Base-by-base conservation (phyloP, 2,329 filamentous ascomycete genomes). In the Emmonsia crescens region DNA sequence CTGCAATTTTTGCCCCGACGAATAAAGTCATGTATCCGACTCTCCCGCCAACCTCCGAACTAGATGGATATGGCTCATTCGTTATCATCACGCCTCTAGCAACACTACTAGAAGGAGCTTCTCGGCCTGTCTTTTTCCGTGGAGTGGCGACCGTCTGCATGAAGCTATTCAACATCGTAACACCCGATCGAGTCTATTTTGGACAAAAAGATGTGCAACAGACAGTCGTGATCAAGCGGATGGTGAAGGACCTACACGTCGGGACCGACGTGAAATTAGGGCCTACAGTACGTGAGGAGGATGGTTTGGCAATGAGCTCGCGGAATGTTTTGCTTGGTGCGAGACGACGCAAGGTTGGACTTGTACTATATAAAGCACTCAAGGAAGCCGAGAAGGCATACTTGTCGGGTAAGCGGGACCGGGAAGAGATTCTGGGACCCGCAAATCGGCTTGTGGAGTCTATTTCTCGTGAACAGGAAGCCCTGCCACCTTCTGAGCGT, bases 121-220 rank as follows among this genome's bases (percentile, higher is more conserved):
- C 87, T 54, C 81, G 94, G 19, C 94, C 94, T 2, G 95, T 95
- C 51, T 99, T 99, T 76, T 99, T 99, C 77, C 83, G 94, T 57
- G 94, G 94, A 46, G 94, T 99, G 40, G 92, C 94, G 24, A 99
- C 94, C 1, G 88, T 99, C 1, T 96, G 92, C 78, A 94, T 93
- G 84, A 99, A 95, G 76, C 77, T 95, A 16, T 93, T 95, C 77
- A 92, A 92, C 70, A 89, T 91, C 60, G 86, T 90, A 54, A 81
- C 85, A 66, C 88, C 90, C 3, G 87, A 92, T 61, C 83, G 83
- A 52, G 89, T 91, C 5, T 94, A 96, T 77, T 96, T 99, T 78
- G 94, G 94, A 3, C 94, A 97, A 75, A 99, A 99, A 77, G 94
- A 99, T 74, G 85, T 96, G 24, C 94, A 99, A 79, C 94, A 99